These are phyloP conservation scores for Citrus reticulata DNA, from an alignment of 345 rosid species.

Conservation along the genomic window DNA sequence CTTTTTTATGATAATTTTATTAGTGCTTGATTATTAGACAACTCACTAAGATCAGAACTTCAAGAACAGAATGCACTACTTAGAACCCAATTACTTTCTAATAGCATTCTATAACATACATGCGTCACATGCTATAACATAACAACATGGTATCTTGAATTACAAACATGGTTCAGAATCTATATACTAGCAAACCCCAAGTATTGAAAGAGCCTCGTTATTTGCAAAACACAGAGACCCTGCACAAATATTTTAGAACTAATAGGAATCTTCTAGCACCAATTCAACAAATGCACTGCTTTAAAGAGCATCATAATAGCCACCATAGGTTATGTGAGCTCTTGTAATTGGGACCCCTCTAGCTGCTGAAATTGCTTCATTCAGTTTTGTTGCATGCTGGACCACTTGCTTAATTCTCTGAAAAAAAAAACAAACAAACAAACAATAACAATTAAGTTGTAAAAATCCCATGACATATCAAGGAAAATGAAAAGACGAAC, in stretches of 20 bases:
- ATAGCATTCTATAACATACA: background rate
- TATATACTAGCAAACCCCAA: background rate
- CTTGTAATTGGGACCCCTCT: conserved; percentile 68
- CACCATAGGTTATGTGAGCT: conserved; percentile 79
- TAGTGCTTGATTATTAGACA: background rate
- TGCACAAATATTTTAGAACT: conserved; percentile 3
- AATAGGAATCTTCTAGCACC: too few species aligned
- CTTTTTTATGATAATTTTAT: background rate
- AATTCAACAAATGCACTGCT: background rate
- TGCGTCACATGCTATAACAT: background rate
- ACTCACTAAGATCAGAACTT: background rate
- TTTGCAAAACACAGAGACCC: conserved; percentile 10
- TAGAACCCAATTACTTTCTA: background rate
- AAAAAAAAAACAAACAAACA: background rate
- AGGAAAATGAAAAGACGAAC: background rate
- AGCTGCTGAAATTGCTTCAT: conserved; percentile 61
- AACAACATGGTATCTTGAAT: conserved; percentile 1
- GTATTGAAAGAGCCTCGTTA: background rate
- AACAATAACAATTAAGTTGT: background rate
- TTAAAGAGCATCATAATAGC: conserved; percentile 59
- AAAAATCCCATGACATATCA: background rate
- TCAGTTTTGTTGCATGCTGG: conserved; percentile 53
- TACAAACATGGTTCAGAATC: conserved; percentile 24
- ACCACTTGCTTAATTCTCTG: conserved; percentile 80
- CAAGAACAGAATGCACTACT: background rate